These are phyloP conservation scores for Gillenia trifoliata DNA, from an alignment of 306 rosid species.

Conservation along the genomic window DNA sequence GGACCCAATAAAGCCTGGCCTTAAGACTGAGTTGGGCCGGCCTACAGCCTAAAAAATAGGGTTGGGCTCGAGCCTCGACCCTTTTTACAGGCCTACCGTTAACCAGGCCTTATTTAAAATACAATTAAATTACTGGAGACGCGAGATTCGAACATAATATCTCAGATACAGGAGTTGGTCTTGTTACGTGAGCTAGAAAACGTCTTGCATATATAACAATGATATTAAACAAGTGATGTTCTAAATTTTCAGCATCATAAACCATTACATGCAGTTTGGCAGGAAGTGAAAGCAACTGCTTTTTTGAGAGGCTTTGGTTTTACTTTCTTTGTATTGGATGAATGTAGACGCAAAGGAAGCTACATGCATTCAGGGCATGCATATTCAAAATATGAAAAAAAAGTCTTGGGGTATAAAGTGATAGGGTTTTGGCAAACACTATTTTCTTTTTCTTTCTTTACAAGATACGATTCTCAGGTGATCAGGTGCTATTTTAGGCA, in stretches of 20 bases:
- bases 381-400: not conserved
- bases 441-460: constrained; percentile 5
- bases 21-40: no score
- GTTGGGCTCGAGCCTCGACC: no score
- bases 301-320: not conserved
- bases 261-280: not conserved
- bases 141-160: not conserved
- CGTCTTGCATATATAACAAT: not conserved
- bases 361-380: constrained; percentile 21
- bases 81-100: no score
- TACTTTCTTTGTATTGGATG: constrained; percentile 1
- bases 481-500: not conserved
- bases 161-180: not conserved
- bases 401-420: not conserved
- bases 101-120: not conserved
- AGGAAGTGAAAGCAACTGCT: not conserved
- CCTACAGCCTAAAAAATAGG: no score
- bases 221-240: not conserved
- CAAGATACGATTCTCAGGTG: constrained; percentile 1
- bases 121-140: no score
- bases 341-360: constrained; percentile 28
- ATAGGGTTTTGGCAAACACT: not conserved
- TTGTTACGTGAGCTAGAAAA: no score
- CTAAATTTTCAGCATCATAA: not conserved
- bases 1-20: no score